Base-by-base conservation (phyloP, 805 yeast species). In the Wickerhamomyces chaumierensis region DNA sequence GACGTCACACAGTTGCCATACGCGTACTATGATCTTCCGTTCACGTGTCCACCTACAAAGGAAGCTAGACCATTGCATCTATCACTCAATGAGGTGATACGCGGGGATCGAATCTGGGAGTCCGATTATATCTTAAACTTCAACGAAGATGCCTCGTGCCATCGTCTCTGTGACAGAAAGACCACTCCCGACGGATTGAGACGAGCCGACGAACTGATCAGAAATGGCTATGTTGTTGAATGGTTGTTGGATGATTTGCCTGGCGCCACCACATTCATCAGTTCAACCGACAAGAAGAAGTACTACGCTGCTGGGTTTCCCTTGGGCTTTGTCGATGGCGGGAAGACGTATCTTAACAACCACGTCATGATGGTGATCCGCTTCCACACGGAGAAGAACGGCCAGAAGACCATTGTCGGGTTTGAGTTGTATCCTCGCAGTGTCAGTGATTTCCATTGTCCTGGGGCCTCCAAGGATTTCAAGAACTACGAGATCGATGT, bases 301-400 rank as follows among this genome's bases (percentile, higher is more conserved):
- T 82, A 80, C 58, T 86, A 86, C 49, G 81, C 86, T 5, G 75
- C 92, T 3, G 96, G 95, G 2, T 86, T 87, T 60, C 88, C 94
- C 3, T 56, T 86, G 27, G 96, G 96, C 0, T 79, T 72, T 47
- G 73, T 72, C 17, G 71, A 70, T 46, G 62, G 73, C 42, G 78
- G 67, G n/a, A 69, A 70, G 36, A 63, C 78, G 4, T 81, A 73
- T 52, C 44, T 86, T 23, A 75, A 87, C 57, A 86, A 84, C 54
- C 95, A 87, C 55, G 76, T 81, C 9, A 81, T 81, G 80, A 51
- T 86, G 39, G 90, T 87, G 13, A 68, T 86, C 33, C 69, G 95
- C 50, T 82, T 75, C 60, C 81, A 84, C 48, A 61, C 62, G 36
- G 64, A 70, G 42, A 57, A 64, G 52, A 60, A 65, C 25, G 58